Evolutionary conservation across 2,329 filamentous ascomycete species (phyloP).

Genomic region (Microsporum ferrugineum): DNA sequence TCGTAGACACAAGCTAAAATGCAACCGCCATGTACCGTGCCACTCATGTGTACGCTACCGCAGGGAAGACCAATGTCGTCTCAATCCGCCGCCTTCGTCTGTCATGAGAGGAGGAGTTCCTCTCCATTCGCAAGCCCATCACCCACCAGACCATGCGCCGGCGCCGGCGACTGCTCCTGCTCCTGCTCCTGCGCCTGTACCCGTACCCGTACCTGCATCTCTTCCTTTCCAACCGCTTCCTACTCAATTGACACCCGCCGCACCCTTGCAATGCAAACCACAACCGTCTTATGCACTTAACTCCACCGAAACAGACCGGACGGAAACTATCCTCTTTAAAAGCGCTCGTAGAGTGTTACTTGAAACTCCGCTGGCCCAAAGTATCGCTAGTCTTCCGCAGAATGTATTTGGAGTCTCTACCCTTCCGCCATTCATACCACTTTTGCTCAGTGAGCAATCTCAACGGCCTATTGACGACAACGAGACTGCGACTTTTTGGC

Average conservation of each 20-base stretch:
- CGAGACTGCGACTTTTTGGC: constrained; percentile 17
- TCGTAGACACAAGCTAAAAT: constrained; percentile 24
- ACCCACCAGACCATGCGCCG: background rate
- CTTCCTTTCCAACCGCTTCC: background rate
- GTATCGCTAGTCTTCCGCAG: background rate
- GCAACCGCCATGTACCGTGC: constrained; percentile 25
- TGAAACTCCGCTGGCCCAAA: background rate
- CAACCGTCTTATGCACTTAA: background rate
- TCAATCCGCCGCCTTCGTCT: constrained; percentile 21
- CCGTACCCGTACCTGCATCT: background rate
- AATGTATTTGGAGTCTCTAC: background rate
- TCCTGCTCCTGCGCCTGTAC: background rate
- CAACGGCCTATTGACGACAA: background rate
- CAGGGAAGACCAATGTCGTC: constrained; percentile 22
- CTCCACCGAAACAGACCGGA: background rate
- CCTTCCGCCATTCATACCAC: background rate
- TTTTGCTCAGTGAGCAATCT: background rate
- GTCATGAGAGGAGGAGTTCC: constrained; percentile 7
- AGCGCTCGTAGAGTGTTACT: background rate
- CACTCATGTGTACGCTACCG: constrained; percentile 23
- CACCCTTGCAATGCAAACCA: background rate
- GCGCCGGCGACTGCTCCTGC: background rate
- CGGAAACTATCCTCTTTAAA: background rate
- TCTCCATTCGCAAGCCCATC: background rate
- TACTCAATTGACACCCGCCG: background rate